These are phyloP conservation scores for Globisporangium radiosum DNA, from an alignment of 352 stramenopile species.

Conservation along the genomic window DNA sequence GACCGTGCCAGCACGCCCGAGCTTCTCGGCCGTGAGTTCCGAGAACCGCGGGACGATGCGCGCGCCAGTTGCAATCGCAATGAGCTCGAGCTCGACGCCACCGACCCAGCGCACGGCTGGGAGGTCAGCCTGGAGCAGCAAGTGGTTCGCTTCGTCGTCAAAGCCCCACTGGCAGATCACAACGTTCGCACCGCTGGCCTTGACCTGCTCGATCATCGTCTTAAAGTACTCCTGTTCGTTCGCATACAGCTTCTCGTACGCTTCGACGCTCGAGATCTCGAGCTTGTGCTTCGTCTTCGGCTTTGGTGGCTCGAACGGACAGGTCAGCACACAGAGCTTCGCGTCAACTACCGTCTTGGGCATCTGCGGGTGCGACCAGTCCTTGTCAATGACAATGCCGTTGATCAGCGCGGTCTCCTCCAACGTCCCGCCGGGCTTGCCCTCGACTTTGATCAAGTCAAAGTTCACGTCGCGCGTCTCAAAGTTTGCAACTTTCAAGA, in stretches of 20 bases:
- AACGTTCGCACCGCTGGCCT: conserved; percentile 97
- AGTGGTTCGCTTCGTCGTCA: conserved; percentile 99
- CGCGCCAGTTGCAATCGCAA: conserved; percentile 98
- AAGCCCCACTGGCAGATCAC: conserved; percentile 99
- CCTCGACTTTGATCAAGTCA: conserved; percentile 99
- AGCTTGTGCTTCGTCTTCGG: conserved; percentile 99
- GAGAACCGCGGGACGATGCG: conserved; percentile 98
- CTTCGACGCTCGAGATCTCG: conserved; percentile 97
- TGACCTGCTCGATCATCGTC: conserved; percentile 99
- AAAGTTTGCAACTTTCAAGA: conserved; percentile 97
- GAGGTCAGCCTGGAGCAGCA: conserved; percentile 97
- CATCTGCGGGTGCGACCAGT: conserved; percentile 99
- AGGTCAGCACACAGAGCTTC: conserved; percentile 99
- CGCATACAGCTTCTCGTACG: conserved; percentile 95
- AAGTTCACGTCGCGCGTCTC: conserved; percentile 99
- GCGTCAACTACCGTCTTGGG: conserved; percentile 95
- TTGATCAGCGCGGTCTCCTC: conserved; percentile 98
- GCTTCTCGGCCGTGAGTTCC: conserved; percentile 96
- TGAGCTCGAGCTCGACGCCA: conserved; percentile 99
- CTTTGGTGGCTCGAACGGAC: conserved; percentile 99
- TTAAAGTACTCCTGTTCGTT: conserved; percentile 99
- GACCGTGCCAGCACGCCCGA: conserved; percentile 92
- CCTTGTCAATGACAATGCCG: conserved; percentile 99
- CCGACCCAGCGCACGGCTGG: conserved; percentile 98
- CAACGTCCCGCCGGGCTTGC: conserved; percentile 95